A percentile compares a stretch with the other conserved stretches of the same genome.
Conservation (phyloP, 352 stramenopile species). For the Pilasporangium apinafurcum region DNA sequence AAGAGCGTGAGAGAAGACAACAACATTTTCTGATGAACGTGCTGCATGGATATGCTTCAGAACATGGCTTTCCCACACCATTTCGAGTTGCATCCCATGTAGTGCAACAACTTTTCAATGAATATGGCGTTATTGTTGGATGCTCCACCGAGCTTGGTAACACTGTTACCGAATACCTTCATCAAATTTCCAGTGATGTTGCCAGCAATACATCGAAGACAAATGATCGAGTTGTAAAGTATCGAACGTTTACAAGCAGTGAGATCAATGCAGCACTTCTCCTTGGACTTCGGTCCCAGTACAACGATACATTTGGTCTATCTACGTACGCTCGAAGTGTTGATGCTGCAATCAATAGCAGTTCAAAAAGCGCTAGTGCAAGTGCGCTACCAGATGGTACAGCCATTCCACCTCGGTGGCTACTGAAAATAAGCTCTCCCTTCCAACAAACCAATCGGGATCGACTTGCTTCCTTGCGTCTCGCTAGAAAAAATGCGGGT, state of each 20-base stretch:
- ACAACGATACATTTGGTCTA: constrained; percentile 59
- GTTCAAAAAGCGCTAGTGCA: background rate
- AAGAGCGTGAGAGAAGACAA: constrained; percentile 31
- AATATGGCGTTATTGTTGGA: constrained; percentile 60
- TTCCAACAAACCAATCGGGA: constrained; percentile 56
- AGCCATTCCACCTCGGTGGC: constrained; percentile 39
- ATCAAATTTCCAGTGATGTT: too few relatives aligned
- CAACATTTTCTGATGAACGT: constrained; percentile 68
- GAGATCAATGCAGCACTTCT: constrained; percentile 53
- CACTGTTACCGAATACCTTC: constrained; percentile 24
- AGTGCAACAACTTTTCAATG: constrained; percentile 36
- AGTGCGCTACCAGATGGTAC: background rate
- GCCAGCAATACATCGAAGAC: too few relatives aligned
- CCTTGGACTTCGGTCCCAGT: constrained; percentile 41
- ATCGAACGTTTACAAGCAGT: constrained; percentile 10
- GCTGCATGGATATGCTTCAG: constrained; percentile 36
- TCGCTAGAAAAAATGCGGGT: constrained; percentile 23
- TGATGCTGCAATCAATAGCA: background rate
- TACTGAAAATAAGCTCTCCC: constrained; percentile 43
- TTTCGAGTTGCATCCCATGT: constrained; percentile 26
- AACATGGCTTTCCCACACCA: constrained; percentile 26
- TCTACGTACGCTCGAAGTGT: constrained; percentile 24
- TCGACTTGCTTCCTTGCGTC: constrained; percentile 27
- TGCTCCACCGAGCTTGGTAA: constrained; percentile 43
- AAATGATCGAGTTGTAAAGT: too few relatives aligned